These are phyloP conservation scores for Colletotrichum gigasporum DNA, from an alignment of 2,329 filamentous ascomycete species.

Conservation along the genomic window DNA sequence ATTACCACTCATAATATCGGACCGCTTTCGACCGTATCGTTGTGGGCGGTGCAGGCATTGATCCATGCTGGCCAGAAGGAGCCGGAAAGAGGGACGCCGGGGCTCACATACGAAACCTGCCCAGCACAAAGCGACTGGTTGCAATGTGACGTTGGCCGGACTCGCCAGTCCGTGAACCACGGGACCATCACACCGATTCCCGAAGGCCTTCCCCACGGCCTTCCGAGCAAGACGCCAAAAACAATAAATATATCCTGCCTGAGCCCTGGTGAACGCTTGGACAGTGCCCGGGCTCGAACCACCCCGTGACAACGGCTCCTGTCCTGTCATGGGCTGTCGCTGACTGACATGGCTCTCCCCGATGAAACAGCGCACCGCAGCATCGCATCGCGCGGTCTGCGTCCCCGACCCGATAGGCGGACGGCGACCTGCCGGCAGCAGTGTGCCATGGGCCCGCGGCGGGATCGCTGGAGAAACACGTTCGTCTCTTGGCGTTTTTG, in stretches of 20 bases:
- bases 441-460: no score
- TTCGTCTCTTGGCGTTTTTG: conserved; percentile 2
- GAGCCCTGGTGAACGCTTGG: conserved; percentile 12
- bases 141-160: not conserved
- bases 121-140: not conserved
- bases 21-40: not conserved
- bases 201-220: not conserved
- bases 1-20: no score
- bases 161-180: not conserved
- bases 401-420: not conserved
- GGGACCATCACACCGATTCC: not conserved
- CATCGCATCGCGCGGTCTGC: no score
- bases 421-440: not conserved
- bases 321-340: no score
- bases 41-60: not conserved
- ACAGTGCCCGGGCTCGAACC: conserved; percentile 16
- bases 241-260: not conserved
- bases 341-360: not conserved
- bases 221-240: no score
- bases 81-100: not conserved
- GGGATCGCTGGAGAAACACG: not conserved
- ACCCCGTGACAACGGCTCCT: not conserved
- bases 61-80: not conserved
- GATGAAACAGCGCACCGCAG: not conserved
- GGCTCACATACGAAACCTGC: not conserved